These are phyloP conservation scores for Aschersonia sp. DNA, from an alignment of 2,329 filamentous ascomycete species.

Conservation along the genomic window DNA sequence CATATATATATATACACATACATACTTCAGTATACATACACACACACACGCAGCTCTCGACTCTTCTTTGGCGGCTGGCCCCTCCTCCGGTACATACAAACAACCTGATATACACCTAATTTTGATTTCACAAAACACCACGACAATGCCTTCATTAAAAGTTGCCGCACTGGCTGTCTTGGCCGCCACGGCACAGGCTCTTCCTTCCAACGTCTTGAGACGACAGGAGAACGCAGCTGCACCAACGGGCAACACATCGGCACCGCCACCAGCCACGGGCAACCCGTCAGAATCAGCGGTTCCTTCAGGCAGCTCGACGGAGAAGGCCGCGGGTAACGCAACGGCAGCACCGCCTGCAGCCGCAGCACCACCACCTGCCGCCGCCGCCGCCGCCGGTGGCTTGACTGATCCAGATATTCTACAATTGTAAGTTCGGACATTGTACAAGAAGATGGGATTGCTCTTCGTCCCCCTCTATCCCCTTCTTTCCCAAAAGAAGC, in stretches of 20 bases:
- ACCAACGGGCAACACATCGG: neutral
- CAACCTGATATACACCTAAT: neutral
- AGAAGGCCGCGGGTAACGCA: neutral
- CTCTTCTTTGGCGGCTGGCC: neutral
- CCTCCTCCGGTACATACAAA: neutral
- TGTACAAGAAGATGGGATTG: too few species aligned
- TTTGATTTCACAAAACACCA: slow-evolving; percentile 4
- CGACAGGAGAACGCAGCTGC: neutral
- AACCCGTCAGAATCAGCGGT: too few species aligned
- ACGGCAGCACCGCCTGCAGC: neutral
- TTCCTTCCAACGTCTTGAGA: slow-evolving; percentile 2
- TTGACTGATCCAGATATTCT: slow-evolving; percentile 21
- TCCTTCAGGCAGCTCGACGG: neutral
- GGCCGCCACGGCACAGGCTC: slow-evolving; percentile 30
- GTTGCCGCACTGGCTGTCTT: slow-evolving; percentile 28
- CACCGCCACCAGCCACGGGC: too few species aligned
- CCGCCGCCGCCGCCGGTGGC: neutral
- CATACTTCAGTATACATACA: neutral
- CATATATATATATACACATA: too few species aligned
- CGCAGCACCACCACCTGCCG: neutral
- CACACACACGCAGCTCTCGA: neutral
- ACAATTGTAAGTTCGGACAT: slow-evolving; percentile 34
- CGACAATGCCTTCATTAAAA: slow-evolving; percentile 23
- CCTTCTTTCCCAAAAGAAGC: too few species aligned
- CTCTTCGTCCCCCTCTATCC: too few species aligned